Percentiles rank a stretch among this genome's conserved stretches.
These are phyloP conservation scores for Pseudozyma sp. DNA, from an alignment of 1,284 basidiomycete species.

Conservation along the genomic window DNA sequence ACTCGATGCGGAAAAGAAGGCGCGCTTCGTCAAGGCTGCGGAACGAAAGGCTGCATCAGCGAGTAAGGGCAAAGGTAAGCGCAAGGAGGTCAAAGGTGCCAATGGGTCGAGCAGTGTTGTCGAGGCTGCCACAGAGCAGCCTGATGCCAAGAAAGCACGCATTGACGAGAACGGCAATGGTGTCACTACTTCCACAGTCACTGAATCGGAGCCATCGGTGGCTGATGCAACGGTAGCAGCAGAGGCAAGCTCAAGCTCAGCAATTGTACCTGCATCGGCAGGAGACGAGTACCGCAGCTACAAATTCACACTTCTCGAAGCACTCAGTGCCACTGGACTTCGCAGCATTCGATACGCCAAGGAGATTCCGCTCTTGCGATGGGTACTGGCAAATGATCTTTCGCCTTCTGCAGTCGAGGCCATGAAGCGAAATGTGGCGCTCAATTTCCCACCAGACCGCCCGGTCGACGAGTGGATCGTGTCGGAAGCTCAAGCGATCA, in stretches of 20 bases:
- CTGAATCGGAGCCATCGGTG: not conserved
- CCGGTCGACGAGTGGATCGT: conserved; percentile 56
- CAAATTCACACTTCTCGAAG: conserved; percentile 88
- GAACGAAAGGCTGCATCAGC: conserved; percentile 49
- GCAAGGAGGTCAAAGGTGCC: conserved; percentile 15
- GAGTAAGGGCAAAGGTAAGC: conserved; percentile 47
- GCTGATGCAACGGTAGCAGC: not conserved
- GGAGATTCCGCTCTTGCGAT: conserved; percentile 93
- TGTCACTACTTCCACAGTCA: conserved; percentile 1
- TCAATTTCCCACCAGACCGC: conserved; percentile 80
- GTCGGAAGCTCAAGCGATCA: conserved; percentile 12
- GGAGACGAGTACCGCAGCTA: conserved; percentile 73
- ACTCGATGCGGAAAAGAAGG: conserved; percentile 77
- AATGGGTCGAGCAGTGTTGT: conserved; percentile 9
- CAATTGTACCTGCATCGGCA: not conserved
- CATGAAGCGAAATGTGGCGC: conserved; percentile 88
- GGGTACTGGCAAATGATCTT: conserved; percentile 91
- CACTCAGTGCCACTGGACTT: conserved; percentile 93
- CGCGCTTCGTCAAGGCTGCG: conserved; percentile 74
- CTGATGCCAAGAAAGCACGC: conserved; percentile 23
- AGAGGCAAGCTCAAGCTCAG: conserved; percentile 2
- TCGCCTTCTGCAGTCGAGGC: conserved; percentile 84
- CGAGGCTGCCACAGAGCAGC: not conserved
- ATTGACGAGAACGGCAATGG: conserved; percentile 14
- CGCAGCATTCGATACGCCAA: conserved; percentile 97